Conservation (phyloP, 495 filamentous ascomycete species). For the Usnea hakonensis region DNA sequence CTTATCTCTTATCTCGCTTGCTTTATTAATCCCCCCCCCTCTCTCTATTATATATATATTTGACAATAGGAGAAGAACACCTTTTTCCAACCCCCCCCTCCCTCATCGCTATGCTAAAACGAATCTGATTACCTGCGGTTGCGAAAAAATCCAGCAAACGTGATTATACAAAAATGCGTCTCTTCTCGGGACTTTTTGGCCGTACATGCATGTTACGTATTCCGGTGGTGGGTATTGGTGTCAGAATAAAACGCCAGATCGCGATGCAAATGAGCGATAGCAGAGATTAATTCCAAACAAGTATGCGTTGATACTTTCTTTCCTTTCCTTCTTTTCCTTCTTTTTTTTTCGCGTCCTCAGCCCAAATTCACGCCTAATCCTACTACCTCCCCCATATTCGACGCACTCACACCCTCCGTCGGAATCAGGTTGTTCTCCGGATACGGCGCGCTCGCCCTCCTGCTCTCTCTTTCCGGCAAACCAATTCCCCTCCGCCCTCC, state of each 20-base stretch:
- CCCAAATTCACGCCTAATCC: conserved; percentile 4
- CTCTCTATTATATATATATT: no score
- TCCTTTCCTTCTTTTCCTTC: not conserved
- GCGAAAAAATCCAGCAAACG: not conserved
- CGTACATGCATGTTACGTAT: not conserved
- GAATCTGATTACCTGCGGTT: not conserved
- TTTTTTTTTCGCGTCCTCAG: not conserved
- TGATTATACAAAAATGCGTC: not conserved
- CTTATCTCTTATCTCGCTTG: no score
- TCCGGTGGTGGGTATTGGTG: no score
- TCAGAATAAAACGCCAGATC: not conserved
- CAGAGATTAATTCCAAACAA: not conserved
- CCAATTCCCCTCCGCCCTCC: not conserved
- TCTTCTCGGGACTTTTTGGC: not conserved
- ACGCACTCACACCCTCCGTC: conserved; percentile 10
- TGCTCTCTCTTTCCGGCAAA: not conserved
- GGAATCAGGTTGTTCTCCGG: conserved; percentile 21
- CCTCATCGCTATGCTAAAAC: not conserved
- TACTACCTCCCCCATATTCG: not conserved
- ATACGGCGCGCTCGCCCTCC: conserved; percentile 15
- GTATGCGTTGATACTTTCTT: not conserved
- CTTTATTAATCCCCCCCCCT: no score
- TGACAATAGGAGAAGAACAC: no score
- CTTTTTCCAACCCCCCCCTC: no score
- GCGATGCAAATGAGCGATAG: not conserved